Evolutionary conservation across 2,329 filamentous ascomycete species (phyloP).

Genomic region (Basipetospora chlamydospora): DNA sequence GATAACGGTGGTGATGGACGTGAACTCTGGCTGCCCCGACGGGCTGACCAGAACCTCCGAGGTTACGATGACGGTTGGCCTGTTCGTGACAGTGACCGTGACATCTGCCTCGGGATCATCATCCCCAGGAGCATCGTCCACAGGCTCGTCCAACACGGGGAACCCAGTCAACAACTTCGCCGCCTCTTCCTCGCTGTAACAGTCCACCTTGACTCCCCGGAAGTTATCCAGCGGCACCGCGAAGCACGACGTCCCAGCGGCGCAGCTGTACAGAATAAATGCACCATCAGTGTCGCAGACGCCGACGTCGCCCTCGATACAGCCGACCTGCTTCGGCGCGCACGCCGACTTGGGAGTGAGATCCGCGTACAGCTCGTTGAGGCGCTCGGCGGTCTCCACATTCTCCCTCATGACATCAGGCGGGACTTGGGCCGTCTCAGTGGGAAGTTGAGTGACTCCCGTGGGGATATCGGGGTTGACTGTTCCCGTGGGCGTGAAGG

Average conservation of each 20-base stretch:
- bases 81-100: slow-evolving; percentile 8
- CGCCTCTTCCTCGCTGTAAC: slow-evolving; percentile 25
- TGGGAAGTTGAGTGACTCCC: slow-evolving; percentile 18
- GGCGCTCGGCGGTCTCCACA: slow-evolving; percentile 25
- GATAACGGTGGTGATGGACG: too few species aligned
- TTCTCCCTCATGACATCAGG: slow-evolving; percentile 28
- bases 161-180: slow-evolving; percentile 25
- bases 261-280: slow-evolving; percentile 27
- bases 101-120: slow-evolving; percentile 1
- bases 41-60: background rate
- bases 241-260: slow-evolving; percentile 26
- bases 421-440: slow-evolving; percentile 24
- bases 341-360: slow-evolving; percentile 33
- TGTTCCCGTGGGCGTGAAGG: slow-evolving; percentile 17
- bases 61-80: slow-evolving; percentile 4
- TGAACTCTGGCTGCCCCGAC: background rate
- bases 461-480: slow-evolving; percentile 27
- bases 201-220: slow-evolving; percentile 33
- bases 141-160: background rate
- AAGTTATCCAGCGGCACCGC: slow-evolving; percentile 38
- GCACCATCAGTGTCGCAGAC: slow-evolving; percentile 25
- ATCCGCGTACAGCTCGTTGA: slow-evolving; percentile 32
- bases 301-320: slow-evolving; percentile 34
- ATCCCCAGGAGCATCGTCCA: background rate
- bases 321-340: slow-evolving; percentile 30